These are phyloP conservation scores for Ustilago trichophora DNA, from an alignment of 1,284 basidiomycete species.

Conservation along the genomic window DNA sequence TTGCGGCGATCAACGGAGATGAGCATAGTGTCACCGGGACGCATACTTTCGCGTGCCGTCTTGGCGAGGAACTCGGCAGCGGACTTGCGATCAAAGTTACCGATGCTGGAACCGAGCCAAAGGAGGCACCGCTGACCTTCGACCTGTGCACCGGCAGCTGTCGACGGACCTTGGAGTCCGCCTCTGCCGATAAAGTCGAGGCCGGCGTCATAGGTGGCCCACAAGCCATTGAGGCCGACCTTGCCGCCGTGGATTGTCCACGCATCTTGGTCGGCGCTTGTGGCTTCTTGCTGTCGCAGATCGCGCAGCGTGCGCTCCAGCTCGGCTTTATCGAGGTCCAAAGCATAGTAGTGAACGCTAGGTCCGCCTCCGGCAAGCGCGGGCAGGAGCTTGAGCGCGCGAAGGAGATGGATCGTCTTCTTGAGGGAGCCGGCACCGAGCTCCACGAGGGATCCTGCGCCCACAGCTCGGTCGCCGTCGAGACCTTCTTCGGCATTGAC, in stretches of 20 bases:
- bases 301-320: constrained; percentile 81
- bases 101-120: constrained; percentile 93
- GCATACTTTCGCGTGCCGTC: constrained; percentile 73
- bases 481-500: constrained; percentile 71
- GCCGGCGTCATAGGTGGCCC: constrained; percentile 88
- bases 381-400: constrained; percentile 72
- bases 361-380: constrained; percentile 64
- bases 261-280: constrained; percentile 72
- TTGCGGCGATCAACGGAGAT: constrained; percentile 88
- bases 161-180: constrained; percentile 62
- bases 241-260: constrained; percentile 57
- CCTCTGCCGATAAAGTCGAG: constrained; percentile 70
- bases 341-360: constrained; percentile 86
- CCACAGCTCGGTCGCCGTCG: constrained; percentile 68
- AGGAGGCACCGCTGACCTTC: constrained; percentile 70
- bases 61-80: constrained; percentile 80
- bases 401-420: constrained; percentile 82
- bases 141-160: constrained; percentile 16
- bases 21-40: constrained; percentile 72
- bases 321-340: constrained; percentile 88
- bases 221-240: constrained; percentile 73
- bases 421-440: constrained; percentile 57
- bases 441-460: constrained; percentile 48
- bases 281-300: constrained; percentile 68
- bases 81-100: constrained; percentile 81